Base-by-base conservation (phyloP, 108 stramenopile species). In the Cylindrotheca closterium region DNA sequence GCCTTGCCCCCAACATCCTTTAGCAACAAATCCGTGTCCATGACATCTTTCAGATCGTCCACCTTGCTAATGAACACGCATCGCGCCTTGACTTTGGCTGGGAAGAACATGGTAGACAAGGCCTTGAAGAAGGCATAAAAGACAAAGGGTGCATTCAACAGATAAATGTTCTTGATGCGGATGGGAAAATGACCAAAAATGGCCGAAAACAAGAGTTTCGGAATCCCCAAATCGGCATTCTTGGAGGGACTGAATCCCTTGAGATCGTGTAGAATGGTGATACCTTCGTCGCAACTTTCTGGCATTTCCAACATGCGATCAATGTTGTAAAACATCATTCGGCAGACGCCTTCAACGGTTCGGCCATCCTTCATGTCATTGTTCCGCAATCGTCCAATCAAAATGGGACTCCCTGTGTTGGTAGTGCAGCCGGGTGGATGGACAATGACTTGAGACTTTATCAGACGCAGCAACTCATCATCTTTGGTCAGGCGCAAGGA, bases 281-380 rank as follows among this genome's bases (percentile, higher is more conserved):
- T 37, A 3, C 75, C 75, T 29, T 71, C 55, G 30, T 33, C 17
- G 28, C 70, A 68, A 1, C 68, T 50, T 47, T 60, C 37, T 15
- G 61, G 53, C 2, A 62, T 30, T 60, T 71, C 64, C 1, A 71
- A n/a, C 1, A 77, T 34, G 15, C 68, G 48, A 65, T 79, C 78
- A 19, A 79, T 47, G 0, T 68, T 79, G 45, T 74, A 79, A 28
- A 74, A 65, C 21, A 74, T 18, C 70, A 67, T 70, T 21, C 73
- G 68, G 28, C 49, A 58, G 42, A 65, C 63, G n/a, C 61, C 73
- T 10, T 55, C 47, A 19, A 60, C 30, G 10, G 72, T 74, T 18
- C 68, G 48, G 0, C 78, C 78, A 70, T 79, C 78, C 32, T 28
- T 64, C 72, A 79, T 74, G 46, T 79, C 78, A 51, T 74, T 70